A percentile compares a stretch with the other conserved stretches of the same genome.
Conservation (phyloP, 2,329 filamentous ascomycete species). For the Hortaea werneckii region DNA sequence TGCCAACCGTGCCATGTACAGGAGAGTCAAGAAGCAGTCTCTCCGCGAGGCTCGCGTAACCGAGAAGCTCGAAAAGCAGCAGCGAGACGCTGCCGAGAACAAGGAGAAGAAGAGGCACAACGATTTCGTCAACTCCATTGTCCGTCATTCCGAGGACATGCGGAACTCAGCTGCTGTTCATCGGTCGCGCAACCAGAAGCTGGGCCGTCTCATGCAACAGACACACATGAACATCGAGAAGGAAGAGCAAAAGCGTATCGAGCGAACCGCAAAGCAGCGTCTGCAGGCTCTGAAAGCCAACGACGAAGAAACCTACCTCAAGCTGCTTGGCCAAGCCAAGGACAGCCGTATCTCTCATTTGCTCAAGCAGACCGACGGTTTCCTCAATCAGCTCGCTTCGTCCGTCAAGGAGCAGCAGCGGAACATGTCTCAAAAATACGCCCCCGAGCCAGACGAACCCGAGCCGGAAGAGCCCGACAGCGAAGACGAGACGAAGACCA, state of each 20-base stretch:
- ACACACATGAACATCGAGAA: slow-evolving; percentile 97
- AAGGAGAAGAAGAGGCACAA: slow-evolving; percentile 96
- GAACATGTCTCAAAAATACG: slow-evolving; percentile 68
- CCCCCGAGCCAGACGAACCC: slow-evolving; percentile 43
- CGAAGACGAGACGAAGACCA: slow-evolving; percentile 55
- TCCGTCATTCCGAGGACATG: slow-evolving; percentile 72
- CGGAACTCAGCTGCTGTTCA: slow-evolving; percentile 56
- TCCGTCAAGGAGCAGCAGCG: slow-evolving; percentile 93
- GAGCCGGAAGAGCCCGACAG: slow-evolving; percentile 63
- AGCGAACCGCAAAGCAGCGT: slow-evolving; percentile 98
- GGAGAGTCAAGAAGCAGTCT: slow-evolving; percentile 94
- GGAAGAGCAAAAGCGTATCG: slow-evolving; percentile 97
- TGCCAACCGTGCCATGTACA: slow-evolving; percentile 81
- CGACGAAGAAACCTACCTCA: slow-evolving; percentile 98
- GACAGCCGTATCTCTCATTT: slow-evolving; percentile 98
- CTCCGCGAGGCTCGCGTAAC: slow-evolving; percentile 92
- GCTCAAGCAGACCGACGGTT: slow-evolving; percentile 92
- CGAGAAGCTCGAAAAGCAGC: slow-evolving; percentile 98
- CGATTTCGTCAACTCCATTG: slow-evolving; percentile 81
- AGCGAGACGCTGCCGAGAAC: slow-evolving; percentile 88
- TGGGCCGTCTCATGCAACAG: slow-evolving; percentile 76
- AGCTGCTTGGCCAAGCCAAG: slow-evolving; percentile 94
- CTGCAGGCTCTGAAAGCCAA: slow-evolving; percentile 96
- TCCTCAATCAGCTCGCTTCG: slow-evolving; percentile 87
- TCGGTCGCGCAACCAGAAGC: slow-evolving; percentile 67